These are phyloP conservation scores for Chlorophyllum brunneum DNA, from an alignment of 768 basidiomycete genomes.

Conservation along the genomic window DNA sequence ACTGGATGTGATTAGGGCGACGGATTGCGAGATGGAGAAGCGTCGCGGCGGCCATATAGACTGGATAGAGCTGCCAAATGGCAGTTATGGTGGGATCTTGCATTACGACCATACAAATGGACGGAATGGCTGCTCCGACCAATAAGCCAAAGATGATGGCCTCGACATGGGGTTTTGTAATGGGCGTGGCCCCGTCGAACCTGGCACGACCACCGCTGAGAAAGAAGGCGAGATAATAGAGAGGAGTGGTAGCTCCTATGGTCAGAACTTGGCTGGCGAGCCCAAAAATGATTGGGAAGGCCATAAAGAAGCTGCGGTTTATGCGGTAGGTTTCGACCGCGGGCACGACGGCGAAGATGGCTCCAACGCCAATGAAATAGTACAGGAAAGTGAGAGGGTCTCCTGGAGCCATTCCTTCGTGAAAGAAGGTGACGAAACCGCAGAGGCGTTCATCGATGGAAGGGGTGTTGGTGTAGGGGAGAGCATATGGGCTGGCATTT, in stretches of 20 bases:
- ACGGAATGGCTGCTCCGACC: conserved; percentile 43
- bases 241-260: conserved; percentile 39
- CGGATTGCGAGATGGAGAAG: conserved; percentile 36
- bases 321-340: conserved; percentile 41
- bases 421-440: conserved; percentile 44
- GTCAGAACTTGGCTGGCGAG: conserved; percentile 37
- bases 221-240: conserved; percentile 47
- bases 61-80: conserved; percentile 52
- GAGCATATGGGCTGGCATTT: conserved; percentile 25
- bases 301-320: conserved; percentile 30
- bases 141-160: conserved; percentile 48
- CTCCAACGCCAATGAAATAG: conserved; percentile 33
- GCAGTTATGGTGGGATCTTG: conserved; percentile 41
- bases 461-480: conserved; percentile 36
- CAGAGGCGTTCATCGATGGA: conserved; percentile 39
- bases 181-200: conserved; percentile 18
- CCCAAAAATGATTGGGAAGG: conserved; percentile 38
- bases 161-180: conserved; percentile 43
- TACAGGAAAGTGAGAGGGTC: conserved; percentile 27
- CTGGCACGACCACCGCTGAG: conserved; percentile 27
- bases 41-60: conserved; percentile 40
- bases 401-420: conserved; percentile 31
- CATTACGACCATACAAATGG: conserved; percentile 39
- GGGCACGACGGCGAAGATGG: conserved; percentile 37
- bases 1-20: conserved; percentile 27